Evolutionary conservation across 768 basidiomycete species (phyloP).

Genomic region (Leccinum subtestaceum): DNA sequence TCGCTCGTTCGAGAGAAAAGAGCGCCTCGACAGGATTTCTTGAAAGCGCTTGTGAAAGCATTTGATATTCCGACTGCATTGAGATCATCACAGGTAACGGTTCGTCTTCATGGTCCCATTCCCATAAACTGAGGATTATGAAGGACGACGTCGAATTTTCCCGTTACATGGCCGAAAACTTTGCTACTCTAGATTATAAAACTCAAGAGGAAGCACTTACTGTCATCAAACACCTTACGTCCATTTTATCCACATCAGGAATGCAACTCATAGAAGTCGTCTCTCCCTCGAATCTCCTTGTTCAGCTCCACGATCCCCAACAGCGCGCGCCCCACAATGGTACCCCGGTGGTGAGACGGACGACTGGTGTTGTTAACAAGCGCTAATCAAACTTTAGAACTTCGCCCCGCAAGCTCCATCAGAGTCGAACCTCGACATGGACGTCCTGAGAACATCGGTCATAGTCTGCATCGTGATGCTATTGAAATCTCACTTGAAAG

Average conservation of each 20-base stretch:
- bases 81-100: conserved; percentile 54
- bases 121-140: neutral
- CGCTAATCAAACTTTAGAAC: conserved; percentile 3
- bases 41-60: conserved; percentile 76
- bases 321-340: conserved; percentile 3
- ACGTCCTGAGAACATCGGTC: conserved; percentile 64
- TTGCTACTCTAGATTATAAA: conserved; percentile 90
- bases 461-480: conserved; percentile 83
- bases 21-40: conserved; percentile 78
- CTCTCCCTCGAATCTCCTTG: conserved; percentile 67
- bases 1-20: conserved; percentile 89
- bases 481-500: conserved; percentile 83
- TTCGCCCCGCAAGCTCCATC: neutral
- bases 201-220: conserved; percentile 90
- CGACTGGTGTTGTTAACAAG: neutral
- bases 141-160: conserved; percentile 83
- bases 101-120: neutral
- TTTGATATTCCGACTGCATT: conserved; percentile 70
- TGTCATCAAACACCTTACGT: conserved; percentile 76
- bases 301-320: conserved; percentile 48
- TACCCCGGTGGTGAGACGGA: conserved; percentile 5
- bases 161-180: conserved; percentile 94
- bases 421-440: conserved; percentile 13
- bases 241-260: conserved; percentile 73
- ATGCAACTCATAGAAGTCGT: conserved; percentile 76